Evolutionary conservation across 2,329 filamentous ascomycete species (phyloP), one percentile per base, ranked within the genome.

Genomic region (Claviceps citrina): DNA sequence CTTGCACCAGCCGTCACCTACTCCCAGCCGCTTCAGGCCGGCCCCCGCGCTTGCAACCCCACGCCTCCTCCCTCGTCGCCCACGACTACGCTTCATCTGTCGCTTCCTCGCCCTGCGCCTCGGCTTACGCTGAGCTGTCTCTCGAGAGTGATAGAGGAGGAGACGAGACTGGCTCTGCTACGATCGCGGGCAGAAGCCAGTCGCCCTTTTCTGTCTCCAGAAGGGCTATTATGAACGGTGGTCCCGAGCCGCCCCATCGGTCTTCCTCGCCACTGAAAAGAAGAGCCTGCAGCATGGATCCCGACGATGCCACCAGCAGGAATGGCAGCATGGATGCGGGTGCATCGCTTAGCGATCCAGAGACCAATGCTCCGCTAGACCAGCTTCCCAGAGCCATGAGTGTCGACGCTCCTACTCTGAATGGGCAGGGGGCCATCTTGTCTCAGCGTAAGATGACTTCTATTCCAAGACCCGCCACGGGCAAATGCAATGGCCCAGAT

Each of bases 251-350:
- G 19, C 66, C 70, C 43, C 69, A 77, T 33, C 68, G 76, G 49
- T 76, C 76, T 16, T 78, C 75, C 22, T 80, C 76, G 16, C 76
- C 76, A 7, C 57, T 79, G 42, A 80, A 80, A 59, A 67, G 76
- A 52, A 67, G 70, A 46, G 75, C 75, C 27, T 76, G 71, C 43
- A 76, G 70, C 53, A 74, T 76, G 71, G 70, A 75, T 39, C 65
- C 64, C 37, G 69, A 71, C 36, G 32, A n/a, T n/a, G 52, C 54
- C 19, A 56, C 64, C 28, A 56, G 61, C 44, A 56, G 57, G 40
- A 54, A 54, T 41, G 64, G 62, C 46, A 66, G 70, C 46, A 60
- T 68, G 36, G 66, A 68, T 44, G 67, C 68, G 65, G 51, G 57
- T 38, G 49, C 54, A 12, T 55, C 58, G 6, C 52, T 54, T 7